These are phyloP conservation scores for Jaltomata sinuosa DNA, from an alignment of 257 asterid genomes.

Conservation along the genomic window DNA sequence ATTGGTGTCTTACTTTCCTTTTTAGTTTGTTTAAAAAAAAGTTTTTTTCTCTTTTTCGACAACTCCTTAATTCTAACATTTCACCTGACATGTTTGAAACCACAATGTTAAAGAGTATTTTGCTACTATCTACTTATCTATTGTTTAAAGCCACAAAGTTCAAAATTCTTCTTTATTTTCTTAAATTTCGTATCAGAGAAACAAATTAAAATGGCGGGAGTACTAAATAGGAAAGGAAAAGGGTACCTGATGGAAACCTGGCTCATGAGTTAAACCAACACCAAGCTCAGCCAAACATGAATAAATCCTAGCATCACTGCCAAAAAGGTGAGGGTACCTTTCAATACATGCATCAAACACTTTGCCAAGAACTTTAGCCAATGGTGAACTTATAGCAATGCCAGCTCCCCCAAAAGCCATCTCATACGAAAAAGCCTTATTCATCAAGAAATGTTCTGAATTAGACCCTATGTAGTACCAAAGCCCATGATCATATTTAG, in stretches of 20 bases:
- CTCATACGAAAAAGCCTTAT: slow-evolving; percentile 46
- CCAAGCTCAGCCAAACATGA: slow-evolving; percentile 75
- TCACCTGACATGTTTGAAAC: no score
- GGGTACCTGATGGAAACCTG: slow-evolving; percentile 72
- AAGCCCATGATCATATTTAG: slow-evolving; percentile 44
- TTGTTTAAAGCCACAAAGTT: no score
- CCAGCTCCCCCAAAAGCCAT: slow-evolving; percentile 93
- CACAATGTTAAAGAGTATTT: no score
- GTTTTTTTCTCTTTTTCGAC: no score
- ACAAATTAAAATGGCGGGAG: no score
- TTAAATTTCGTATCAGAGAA: no score
- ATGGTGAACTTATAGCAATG: slow-evolving; percentile 55
- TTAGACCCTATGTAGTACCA: slow-evolving; percentile 55
- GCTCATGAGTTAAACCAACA: slow-evolving; percentile 52
- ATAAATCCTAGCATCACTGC: slow-evolving; percentile 74
- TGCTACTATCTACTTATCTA: no score
- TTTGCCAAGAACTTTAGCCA: slow-evolving; percentile 52
- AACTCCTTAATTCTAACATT: no score
- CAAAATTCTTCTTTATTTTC: no score
- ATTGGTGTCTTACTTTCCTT: no score
- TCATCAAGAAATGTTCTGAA: slow-evolving; percentile 66
- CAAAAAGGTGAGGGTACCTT: slow-evolving; percentile 61
- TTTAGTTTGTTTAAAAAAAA: no score
- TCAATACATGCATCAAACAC: slow-evolving; percentile 52
- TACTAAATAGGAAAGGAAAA: neutral